A percentile compares a stretch with the other conserved stretches of the same genome.
Evolutionary conservation across 805 yeast genomes (phyloP).

Genomic region (Starmerella scarabaei): DNA sequence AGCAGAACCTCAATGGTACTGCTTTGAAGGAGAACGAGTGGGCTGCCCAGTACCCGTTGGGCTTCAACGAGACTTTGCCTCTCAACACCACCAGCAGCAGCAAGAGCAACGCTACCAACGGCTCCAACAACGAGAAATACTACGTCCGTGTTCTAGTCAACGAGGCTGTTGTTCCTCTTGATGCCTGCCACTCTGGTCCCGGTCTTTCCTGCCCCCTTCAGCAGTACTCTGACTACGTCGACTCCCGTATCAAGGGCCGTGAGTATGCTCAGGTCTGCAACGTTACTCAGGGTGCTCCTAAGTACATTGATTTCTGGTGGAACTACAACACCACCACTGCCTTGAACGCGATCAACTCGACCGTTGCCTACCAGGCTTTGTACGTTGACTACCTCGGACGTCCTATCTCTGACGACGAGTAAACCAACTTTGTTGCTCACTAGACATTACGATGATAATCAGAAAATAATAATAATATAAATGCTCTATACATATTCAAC

Average conservation of each 20-base stretch:
- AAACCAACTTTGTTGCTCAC: no score
- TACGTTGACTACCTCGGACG: not conserved
- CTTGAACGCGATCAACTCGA: constrained; percentile 5
- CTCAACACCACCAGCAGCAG: constrained; percentile 11
- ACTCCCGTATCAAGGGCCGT: constrained; percentile 6
- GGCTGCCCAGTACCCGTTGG: constrained; percentile 15
- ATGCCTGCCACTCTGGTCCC: constrained; percentile 39
- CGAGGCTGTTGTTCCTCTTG: constrained; percentile 42
- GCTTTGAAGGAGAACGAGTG: not conserved
- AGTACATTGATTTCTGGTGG: constrained; percentile 21
- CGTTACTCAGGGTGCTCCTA: constrained; percentile 16
- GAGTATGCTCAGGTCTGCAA: constrained; percentile 14
- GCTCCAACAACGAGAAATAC: constrained; percentile 15
- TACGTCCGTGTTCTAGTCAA: constrained; percentile 40
- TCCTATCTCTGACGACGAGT: no score
- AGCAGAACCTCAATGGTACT: constrained; percentile 21
- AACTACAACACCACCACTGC: constrained; percentile 21
- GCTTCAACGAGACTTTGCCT: constrained; percentile 14
- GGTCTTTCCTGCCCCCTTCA: constrained; percentile 35
- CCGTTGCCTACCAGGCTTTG: constrained; percentile 7
- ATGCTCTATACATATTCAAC: no score
- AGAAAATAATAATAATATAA: no score
- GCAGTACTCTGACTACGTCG: constrained; percentile 16
- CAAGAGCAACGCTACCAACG: constrained; percentile 6
- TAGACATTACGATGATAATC: no score